Percentiles rank a stretch among this genome's conserved stretches.
Evolutionary conservation across 1,284 basidiomycete genomes (phyloP).

Genomic region (Boletus calvinii): DNA sequence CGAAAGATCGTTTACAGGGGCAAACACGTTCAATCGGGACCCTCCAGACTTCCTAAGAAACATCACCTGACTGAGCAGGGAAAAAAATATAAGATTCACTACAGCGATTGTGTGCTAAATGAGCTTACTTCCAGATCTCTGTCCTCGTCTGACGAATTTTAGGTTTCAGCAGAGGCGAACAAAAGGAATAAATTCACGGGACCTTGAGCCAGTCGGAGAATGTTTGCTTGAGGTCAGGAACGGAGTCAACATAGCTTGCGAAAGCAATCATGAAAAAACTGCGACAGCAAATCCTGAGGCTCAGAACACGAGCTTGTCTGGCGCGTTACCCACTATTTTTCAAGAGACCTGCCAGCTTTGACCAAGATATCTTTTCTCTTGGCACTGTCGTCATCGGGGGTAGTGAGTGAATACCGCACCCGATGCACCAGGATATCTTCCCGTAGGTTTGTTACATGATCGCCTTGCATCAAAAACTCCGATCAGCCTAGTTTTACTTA

Average conservation of each 20-base stretch:
- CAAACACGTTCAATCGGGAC: constrained; percentile 81
- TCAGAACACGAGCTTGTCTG: neutral
- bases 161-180: neutral
- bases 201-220: constrained; percentile 91
- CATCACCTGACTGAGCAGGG: constrained; percentile 67
- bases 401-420: constrained; percentile 81
- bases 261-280: constrained; percentile 97
- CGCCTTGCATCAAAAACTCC: constrained; percentile 44
- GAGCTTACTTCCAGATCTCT: constrained; percentile 90
- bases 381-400: constrained; percentile 62
- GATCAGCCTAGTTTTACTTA: constrained; percentile 12
- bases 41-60: constrained; percentile 80
- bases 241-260: constrained; percentile 83
- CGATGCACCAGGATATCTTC: constrained; percentile 86
- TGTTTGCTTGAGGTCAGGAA: constrained; percentile 65
- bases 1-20: constrained; percentile 86
- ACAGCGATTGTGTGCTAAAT: neutral
- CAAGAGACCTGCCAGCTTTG: constrained; percentile 68
- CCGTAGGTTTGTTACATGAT: constrained; percentile 86
- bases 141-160: constrained; percentile 57
- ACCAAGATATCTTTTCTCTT: constrained; percentile 56
- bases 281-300: constrained; percentile 4
- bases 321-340: constrained; percentile 67
- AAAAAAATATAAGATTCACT: neutral
- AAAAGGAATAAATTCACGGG: neutral